Evolutionary conservation across 1,284 basidiomycete genomes (phyloP), one percentile per base, ranked within the genome.

Genomic region (Cerrena zonata): DNA sequence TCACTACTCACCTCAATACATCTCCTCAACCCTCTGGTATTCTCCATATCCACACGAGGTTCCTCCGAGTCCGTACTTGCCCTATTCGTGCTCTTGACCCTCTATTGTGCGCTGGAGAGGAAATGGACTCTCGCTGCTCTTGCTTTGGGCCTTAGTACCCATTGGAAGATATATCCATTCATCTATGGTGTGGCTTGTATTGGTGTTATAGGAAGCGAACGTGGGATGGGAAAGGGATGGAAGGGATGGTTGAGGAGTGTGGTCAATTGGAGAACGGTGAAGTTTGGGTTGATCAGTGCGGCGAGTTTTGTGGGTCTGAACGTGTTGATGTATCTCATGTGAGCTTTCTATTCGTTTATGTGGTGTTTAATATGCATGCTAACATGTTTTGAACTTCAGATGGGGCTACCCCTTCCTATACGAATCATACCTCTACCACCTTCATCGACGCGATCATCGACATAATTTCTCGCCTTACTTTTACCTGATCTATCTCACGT

Each of bases 391-490:
- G 13, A 18, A 38, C n/a, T 34, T 7, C 26, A 96, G 92, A 54
- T 98, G 94, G 94, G 96, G 95, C 3, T 76, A 87, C 57, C 87
- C 94, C 0, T 97, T 97, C 72, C 71, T 99, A 23, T 78, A 91
- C 53, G 87, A 98, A 65, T 89, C 95, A 0, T 98, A 94, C 68
- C 74, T 98, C 15, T 98, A 99, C 68, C 96, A 99, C 62, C 70
- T 94, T 2, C 79, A 86, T 54, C 82, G 96, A 30, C 80, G 91
- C 22, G 96, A 99, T 69, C 94, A 98, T 63, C 84, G 94, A 48
- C 96, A 99, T 72, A 99, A 99, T 68, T 99, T 99, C 69, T 93
- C 92, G 13, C 90, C 94, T 0, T 97, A 98, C 72, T 99, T 96
- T 69, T 93, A 98, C 66, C 82, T 89, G 40, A 94, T 89, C 34